Evolutionary conservation across 352 stramenopile genomes (phyloP).

Genomic region (Pythium vanterpoolii): DNA sequence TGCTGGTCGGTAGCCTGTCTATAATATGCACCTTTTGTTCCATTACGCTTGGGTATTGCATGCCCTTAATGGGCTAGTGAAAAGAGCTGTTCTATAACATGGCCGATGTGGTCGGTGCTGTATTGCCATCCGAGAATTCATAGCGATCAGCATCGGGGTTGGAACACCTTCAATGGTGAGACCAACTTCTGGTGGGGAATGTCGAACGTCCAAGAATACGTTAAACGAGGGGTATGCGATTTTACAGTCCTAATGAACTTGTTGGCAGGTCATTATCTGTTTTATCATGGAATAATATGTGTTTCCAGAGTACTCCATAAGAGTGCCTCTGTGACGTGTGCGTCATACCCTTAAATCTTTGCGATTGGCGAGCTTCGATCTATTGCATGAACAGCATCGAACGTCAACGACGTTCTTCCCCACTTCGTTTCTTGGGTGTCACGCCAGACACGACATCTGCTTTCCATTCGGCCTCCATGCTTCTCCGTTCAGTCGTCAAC

Average conservation of each 20-base stretch:
- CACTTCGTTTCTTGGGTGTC: too few relatives aligned
- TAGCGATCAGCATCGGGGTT: too few relatives aligned
- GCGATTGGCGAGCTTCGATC: not conserved
- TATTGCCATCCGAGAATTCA: not conserved
- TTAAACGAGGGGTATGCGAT: too few relatives aligned
- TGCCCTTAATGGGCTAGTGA: too few relatives aligned
- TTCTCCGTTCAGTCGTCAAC: constrained; percentile 13
- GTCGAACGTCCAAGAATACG: too few relatives aligned
- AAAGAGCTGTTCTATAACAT: too few relatives aligned
- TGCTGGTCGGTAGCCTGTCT: not conserved
- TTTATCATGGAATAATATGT: not conserved
- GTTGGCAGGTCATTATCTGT: too few relatives aligned
- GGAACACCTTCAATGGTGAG: not conserved
- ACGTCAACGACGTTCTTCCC: not conserved
- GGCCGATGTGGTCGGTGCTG: too few relatives aligned
- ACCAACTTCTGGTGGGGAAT: not conserved
- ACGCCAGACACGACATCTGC: too few relatives aligned
- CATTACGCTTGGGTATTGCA: too few relatives aligned
- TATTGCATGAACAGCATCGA: constrained; percentile 10
- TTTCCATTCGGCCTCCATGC: not conserved
- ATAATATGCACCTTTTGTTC: not conserved
- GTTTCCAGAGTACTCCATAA: constrained; percentile 2
- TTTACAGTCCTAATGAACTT: too few relatives aligned
- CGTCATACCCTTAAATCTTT: not conserved
- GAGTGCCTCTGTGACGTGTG: constrained; percentile 2